phyloP scores from a whole-genome alignment of 768 basidiomycete genomes.

The Rhodocollybia butyracea region DNA sequence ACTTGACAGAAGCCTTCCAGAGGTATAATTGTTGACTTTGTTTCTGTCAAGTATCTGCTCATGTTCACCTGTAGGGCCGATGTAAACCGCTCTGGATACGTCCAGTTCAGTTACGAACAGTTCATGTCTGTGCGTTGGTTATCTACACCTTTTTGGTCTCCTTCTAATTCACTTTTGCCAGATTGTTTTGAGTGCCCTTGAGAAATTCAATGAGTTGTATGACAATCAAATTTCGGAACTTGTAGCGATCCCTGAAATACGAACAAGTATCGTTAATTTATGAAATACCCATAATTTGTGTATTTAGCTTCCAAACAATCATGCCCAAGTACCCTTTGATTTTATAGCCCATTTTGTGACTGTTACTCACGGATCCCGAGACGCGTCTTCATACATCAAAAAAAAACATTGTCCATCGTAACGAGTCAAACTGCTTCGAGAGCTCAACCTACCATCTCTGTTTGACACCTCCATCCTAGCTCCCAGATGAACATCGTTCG shows the following conservation, averaged over 20 bases:
- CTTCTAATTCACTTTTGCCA: slow-evolving; percentile 16
- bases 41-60: slow-evolving; percentile 2
- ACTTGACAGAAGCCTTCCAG: slow-evolving; percentile 77
- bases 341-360: neutral
- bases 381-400: too few relatives aligned
- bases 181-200: slow-evolving; percentile 58
- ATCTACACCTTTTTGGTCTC: neutral
- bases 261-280: neutral
- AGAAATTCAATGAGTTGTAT: slow-evolving; percentile 11
- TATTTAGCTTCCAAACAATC: neutral
- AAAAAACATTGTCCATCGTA: too few relatives aligned
- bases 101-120: slow-evolving; percentile 75
- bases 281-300: neutral
- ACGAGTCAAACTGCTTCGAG: too few relatives aligned
- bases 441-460: slow-evolving; percentile 1
- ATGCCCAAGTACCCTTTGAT: neutral
- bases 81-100: slow-evolving; percentile 69
- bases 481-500: neutral
- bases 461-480: neutral
- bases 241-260: neutral
- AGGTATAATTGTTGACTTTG: slow-evolving; percentile 38
- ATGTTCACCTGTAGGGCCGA: slow-evolving; percentile 45
- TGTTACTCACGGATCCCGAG: neutral
- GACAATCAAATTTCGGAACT: neutral
- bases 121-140: slow-evolving; percentile 67